Conservation (phyloP, 2,329 filamentous ascomycete species). For the Beauveria caledonica region DNA sequence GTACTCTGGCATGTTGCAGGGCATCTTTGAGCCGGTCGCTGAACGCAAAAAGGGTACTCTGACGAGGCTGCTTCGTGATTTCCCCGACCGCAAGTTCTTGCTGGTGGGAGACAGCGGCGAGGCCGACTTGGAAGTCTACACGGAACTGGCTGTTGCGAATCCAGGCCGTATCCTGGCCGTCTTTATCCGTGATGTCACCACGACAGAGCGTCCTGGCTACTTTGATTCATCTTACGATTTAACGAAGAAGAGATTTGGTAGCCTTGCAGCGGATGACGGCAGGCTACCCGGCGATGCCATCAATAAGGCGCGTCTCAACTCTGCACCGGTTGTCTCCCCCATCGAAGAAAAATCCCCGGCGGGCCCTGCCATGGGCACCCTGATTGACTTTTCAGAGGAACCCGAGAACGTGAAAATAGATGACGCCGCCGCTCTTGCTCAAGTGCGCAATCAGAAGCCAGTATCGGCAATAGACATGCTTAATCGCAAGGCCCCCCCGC, state of each 20-base stretch:
- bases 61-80: constrained; percentile 78
- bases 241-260: constrained; percentile 20
- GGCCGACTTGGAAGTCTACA: constrained; percentile 94
- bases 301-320: constrained; percentile 18
- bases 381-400: constrained; percentile 55
- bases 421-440: constrained; percentile 24
- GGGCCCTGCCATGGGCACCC: constrained; percentile 42
- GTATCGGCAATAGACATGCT: constrained; percentile 24
- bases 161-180: constrained; percentile 76
- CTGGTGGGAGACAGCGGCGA: constrained; percentile 94
- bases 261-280: constrained; percentile 20
- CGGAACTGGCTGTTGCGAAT: constrained; percentile 78
- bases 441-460: constrained; percentile 19
- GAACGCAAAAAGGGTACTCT: constrained; percentile 88
- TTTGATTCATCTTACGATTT: constrained; percentile 56
- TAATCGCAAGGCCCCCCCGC: constrained; percentile 33
- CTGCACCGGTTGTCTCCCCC: constrained; percentile 14
- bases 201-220: constrained; percentile 60
- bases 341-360: constrained; percentile 20
- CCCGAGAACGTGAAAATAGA: constrained; percentile 31
- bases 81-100: constrained; percentile 81
- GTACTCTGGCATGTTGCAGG: constrained; percentile 93
- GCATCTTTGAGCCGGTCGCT: constrained; percentile 94
- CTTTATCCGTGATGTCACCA: constrained; percentile 94
- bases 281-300: constrained; percentile 9